Conservation (phyloP, 2,329 filamentous ascomycete species). For the Diplodia sapinea region DNA sequence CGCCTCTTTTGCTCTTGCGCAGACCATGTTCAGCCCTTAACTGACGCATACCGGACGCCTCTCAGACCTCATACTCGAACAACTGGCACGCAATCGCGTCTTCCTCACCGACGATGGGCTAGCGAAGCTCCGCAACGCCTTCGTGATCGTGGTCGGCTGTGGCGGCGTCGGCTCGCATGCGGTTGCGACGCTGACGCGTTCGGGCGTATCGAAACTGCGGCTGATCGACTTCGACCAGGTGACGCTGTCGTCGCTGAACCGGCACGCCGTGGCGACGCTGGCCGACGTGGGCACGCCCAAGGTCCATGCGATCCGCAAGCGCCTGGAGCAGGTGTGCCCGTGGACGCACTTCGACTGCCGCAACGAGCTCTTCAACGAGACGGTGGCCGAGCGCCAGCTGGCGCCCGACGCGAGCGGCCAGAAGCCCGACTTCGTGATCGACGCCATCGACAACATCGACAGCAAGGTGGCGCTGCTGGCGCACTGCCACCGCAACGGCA, state of each 20-base stretch:
- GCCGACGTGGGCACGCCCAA: slow-evolving; percentile 93
- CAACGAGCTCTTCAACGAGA: slow-evolving; percentile 79
- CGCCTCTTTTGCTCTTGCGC: slow-evolving; percentile 1
- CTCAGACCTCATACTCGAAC: slow-evolving; percentile 87
- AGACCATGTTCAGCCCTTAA: slow-evolving; percentile 7
- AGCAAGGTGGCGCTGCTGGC: slow-evolving; percentile 90
- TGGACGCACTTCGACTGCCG: slow-evolving; percentile 90
- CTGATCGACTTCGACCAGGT: slow-evolving; percentile 98
- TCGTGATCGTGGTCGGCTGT: slow-evolving; percentile 88
- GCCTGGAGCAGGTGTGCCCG: slow-evolving; percentile 84
- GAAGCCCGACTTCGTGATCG: slow-evolving; percentile 85
- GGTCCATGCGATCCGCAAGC: slow-evolving; percentile 79
- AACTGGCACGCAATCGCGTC: slow-evolving; percentile 88
- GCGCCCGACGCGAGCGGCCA: slow-evolving; percentile 66
- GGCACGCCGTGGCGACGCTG: slow-evolving; percentile 93
- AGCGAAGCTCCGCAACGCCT: slow-evolving; percentile 76
- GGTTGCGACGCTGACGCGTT: slow-evolving; percentile 81
- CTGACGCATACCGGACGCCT: background rate
- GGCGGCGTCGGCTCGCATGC: slow-evolving; percentile 96
- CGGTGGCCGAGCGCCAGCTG: slow-evolving; percentile 70
- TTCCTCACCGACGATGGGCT: slow-evolving; percentile 87
- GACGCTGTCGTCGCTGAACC: slow-evolving; percentile 88
- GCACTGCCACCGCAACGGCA: slow-evolving; percentile 78
- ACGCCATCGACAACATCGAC: slow-evolving; percentile 98
- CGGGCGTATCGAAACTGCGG: slow-evolving; percentile 84